phyloP scores from a whole-genome alignment of 2,329 filamentous ascomycete genomes.

The Fusarium verticillioides region DNA sequence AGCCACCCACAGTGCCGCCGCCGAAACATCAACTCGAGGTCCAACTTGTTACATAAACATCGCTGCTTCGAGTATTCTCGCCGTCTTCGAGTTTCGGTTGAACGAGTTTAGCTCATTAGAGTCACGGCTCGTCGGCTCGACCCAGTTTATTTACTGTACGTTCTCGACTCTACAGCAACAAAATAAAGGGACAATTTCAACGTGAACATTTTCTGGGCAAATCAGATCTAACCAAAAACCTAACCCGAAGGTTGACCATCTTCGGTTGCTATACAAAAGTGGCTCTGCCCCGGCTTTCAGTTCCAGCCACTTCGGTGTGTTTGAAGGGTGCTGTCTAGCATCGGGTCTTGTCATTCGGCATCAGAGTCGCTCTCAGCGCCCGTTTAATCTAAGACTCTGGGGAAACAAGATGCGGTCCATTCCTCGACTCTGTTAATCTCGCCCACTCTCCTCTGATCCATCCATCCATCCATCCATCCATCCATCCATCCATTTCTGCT shows the following conservation, averaged over 20 bases:
- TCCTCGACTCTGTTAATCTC: constrained; percentile 10
- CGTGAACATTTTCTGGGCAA: constrained; percentile 6
- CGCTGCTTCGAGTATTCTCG: constrained; percentile 27
- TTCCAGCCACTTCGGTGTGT: constrained; percentile 19
- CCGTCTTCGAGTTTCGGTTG: constrained; percentile 17
- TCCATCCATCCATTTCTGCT: background rate
- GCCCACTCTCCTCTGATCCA: background rate
- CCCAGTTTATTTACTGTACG: background rate
- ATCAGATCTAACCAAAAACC: background rate
- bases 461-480: background rate
- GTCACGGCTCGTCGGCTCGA: constrained; percentile 17
- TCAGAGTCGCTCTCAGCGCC: constrained; percentile 20
- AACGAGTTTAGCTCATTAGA: background rate
- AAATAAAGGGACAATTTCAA: background rate
- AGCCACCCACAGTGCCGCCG: constrained; percentile 33
- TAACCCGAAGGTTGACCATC: background rate
- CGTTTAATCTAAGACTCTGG: constrained; percentile 37
- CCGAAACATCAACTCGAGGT: constrained; percentile 3
- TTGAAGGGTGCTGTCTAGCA: constrained; percentile 27
- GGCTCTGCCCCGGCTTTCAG: constrained; percentile 11
- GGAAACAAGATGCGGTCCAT: constrained; percentile 34
- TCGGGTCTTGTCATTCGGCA: constrained; percentile 32
- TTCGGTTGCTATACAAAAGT: constrained; percentile 7
- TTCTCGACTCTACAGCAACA: constrained; percentile 7
- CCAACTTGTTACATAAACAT: constrained; percentile 35